These are phyloP conservation scores for Fusarium nematophilum DNA, from an alignment of 2,329 filamentous ascomycete genomes.

Conservation along the genomic window DNA sequence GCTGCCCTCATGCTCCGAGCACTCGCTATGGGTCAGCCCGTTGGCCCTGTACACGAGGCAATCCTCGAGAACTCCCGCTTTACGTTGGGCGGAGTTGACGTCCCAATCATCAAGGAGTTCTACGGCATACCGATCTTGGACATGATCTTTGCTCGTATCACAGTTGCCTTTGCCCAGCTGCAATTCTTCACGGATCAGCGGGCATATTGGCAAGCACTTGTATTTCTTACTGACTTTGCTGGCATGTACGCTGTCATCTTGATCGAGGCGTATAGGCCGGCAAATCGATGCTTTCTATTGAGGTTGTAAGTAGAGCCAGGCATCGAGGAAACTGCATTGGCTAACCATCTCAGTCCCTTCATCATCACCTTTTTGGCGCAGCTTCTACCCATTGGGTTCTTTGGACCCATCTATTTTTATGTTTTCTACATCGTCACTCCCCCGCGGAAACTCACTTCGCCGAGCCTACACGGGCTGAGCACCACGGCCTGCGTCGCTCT, in stretches of 20 bases:
- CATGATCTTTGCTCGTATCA: constrained; percentile 28
- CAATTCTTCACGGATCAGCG: constrained; percentile 34
- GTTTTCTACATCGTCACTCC: constrained; percentile 35
- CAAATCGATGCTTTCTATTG: constrained; percentile 28
- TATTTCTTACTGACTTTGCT: constrained; percentile 44
- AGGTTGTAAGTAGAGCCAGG: constrained; percentile 35
- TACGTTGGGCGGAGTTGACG: constrained; percentile 2
- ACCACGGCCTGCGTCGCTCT: constrained; percentile 22
- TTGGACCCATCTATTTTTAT: constrained; percentile 41
- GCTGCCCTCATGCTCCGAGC: constrained; percentile 34
- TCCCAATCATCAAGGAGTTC: constrained; percentile 29
- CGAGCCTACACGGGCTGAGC: constrained; percentile 17
- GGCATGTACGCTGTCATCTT: constrained; percentile 43
- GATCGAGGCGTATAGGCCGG: constrained; percentile 37
- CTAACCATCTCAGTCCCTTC: constrained; percentile 32
- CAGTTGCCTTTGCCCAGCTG: constrained; percentile 39
- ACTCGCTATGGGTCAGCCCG: constrained; percentile 34
- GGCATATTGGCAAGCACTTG: constrained; percentile 44
- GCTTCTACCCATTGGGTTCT: constrained; percentile 35
- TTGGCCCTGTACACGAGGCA: constrained; percentile 18
- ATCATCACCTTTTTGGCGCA: constrained; percentile 37
- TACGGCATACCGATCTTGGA: constrained; percentile 40
- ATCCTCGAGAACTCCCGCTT: constrained; percentile 15
- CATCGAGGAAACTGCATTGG: too few species aligned
- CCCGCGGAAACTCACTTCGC: constrained; percentile 17